phyloP scores from a whole-genome alignment of 2,329 filamentous ascomycete species.

The Colletotrichum sp. region DNA sequence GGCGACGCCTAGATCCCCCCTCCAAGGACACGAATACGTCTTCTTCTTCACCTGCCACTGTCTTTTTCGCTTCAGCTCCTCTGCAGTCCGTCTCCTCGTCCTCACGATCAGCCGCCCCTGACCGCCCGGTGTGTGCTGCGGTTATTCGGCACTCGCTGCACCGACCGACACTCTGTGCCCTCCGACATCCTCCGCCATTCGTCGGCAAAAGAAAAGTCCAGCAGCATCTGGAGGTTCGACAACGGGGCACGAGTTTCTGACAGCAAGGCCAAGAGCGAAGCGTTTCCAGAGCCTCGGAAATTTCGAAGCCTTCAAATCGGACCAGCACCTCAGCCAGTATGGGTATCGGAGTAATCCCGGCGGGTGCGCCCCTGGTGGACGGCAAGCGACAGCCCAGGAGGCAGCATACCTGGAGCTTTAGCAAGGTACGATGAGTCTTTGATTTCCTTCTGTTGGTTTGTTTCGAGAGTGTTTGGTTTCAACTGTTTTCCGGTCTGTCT shows the following conservation, averaged over 20 bases:
- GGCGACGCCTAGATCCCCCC: not conserved
- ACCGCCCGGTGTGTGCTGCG: not conserved
- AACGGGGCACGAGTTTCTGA: not conserved
- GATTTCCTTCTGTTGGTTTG: not conserved
- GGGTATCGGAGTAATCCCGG: conserved; percentile 20
- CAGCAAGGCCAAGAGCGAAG: not conserved
- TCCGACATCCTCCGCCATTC: conserved; percentile 11
- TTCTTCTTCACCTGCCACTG: not conserved
- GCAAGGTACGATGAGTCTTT: conserved; percentile 35
- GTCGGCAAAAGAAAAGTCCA: not conserved
- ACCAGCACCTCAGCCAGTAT: not conserved
- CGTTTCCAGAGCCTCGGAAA: not conserved
- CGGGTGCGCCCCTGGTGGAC: conserved; percentile 6
- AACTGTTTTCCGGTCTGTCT: not conserved
- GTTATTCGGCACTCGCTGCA: conserved; percentile 16
- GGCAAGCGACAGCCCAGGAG: conserved; percentile 26
- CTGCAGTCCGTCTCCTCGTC: not conserved
- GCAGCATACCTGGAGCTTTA: conserved; percentile 46
- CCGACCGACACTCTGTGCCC: not conserved
- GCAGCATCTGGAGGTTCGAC: not conserved
- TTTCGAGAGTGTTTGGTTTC: not conserved
- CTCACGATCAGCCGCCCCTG: not conserved
- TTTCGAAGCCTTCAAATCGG: not conserved
- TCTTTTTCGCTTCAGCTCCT: not conserved
- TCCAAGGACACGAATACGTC: not conserved